Evolutionary conservation across 1,284 basidiomycete genomes (phyloP).

Genomic region (Neotropicomus parvogracilis): DNA sequence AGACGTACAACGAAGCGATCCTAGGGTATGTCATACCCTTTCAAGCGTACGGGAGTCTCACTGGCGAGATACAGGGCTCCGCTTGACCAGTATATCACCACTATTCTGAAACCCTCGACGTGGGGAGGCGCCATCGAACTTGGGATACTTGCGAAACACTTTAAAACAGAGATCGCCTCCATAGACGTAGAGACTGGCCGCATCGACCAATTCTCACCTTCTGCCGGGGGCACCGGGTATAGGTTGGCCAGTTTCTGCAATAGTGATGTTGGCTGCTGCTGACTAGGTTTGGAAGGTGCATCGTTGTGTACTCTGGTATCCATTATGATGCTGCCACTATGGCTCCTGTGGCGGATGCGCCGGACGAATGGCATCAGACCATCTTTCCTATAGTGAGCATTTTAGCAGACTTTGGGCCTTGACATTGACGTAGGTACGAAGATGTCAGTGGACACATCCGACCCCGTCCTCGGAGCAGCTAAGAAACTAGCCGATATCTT

Average conservation of each 20-base stretch:
- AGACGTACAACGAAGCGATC: constrained; percentile 78
- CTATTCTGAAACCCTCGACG: constrained; percentile 72
- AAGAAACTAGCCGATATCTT: constrained; percentile 70
- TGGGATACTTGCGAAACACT: constrained; percentile 77
- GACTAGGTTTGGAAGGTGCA: constrained; percentile 40
- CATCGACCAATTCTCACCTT: constrained; percentile 70
- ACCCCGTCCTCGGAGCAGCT: constrained; percentile 64
- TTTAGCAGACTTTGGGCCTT: constrained; percentile 8
- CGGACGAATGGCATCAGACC: constrained; percentile 84
- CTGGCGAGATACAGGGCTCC: constrained; percentile 51
- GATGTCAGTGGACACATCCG: constrained; percentile 36
- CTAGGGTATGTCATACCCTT: constrained; percentile 57
- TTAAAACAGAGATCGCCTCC: constrained; percentile 80
- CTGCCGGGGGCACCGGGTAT: constrained; percentile 32
- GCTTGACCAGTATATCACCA: constrained; percentile 72
- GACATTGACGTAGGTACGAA: constrained; percentile 21
- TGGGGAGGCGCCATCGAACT: constrained; percentile 97
- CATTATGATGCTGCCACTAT: constrained; percentile 89
- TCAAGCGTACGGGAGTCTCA: neutral
- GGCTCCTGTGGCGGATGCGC: constrained; percentile 72
- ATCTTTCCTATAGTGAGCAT: constrained; percentile 62
- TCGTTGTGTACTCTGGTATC: constrained; percentile 89
- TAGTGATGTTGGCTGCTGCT: neutral
- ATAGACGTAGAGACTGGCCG: constrained; percentile 90
- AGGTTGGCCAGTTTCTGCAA: constrained; percentile 24